Conservation (phyloP, 2,329 filamentous ascomycete genomes). For the Alternaria atra region DNA sequence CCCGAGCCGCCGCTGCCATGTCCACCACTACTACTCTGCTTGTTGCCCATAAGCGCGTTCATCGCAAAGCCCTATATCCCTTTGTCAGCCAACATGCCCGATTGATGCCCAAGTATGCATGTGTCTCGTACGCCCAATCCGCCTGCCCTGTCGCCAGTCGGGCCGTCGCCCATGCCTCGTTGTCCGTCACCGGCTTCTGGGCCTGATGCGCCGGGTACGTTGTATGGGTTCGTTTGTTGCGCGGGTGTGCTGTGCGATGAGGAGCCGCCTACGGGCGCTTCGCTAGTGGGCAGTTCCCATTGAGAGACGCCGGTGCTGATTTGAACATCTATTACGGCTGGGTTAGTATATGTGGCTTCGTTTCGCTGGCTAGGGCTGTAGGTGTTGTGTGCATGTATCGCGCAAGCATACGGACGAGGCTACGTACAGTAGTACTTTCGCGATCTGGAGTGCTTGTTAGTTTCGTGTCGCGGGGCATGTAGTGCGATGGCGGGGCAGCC, state of each 20-base stretch:
- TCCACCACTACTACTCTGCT: slow-evolving; percentile 42
- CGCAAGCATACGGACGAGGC: background rate
- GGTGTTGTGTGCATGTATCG: background rate
- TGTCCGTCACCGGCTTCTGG: slow-evolving; percentile 54
- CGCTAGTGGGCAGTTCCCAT: slow-evolving; percentile 75
- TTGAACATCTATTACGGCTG: slow-evolving; percentile 62
- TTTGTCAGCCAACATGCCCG: slow-evolving; percentile 31
- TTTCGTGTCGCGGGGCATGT: slow-evolving; percentile 27
- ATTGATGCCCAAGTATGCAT: slow-evolving; percentile 4
- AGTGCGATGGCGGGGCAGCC: slow-evolving; percentile 25
- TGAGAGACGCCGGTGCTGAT: slow-evolving; percentile 75
- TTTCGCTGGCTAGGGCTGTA: background rate
- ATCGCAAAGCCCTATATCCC: slow-evolving; percentile 65
- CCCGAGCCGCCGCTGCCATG: slow-evolving; percentile 46
- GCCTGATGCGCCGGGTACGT: slow-evolving; percentile 52
- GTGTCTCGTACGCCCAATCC: slow-evolving; percentile 68
- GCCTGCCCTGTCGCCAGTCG: slow-evolving; percentile 63
- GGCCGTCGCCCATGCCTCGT: slow-evolving; percentile 60
- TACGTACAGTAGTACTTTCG: slow-evolving; percentile 52
- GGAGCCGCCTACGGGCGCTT: slow-evolving; percentile 70
- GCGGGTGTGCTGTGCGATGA: slow-evolving; percentile 57
- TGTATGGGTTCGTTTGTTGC: slow-evolving; percentile 68
- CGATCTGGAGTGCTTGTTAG: slow-evolving; percentile 42
- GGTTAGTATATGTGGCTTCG: slow-evolving; percentile 1
- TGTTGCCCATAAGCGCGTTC: slow-evolving; percentile 61